Percentiles rank a stretch among this genome's conserved stretches.
phyloP scores from a whole-genome alignment of 495 filamentous ascomycete species.

The Penicillium manginii region DNA sequence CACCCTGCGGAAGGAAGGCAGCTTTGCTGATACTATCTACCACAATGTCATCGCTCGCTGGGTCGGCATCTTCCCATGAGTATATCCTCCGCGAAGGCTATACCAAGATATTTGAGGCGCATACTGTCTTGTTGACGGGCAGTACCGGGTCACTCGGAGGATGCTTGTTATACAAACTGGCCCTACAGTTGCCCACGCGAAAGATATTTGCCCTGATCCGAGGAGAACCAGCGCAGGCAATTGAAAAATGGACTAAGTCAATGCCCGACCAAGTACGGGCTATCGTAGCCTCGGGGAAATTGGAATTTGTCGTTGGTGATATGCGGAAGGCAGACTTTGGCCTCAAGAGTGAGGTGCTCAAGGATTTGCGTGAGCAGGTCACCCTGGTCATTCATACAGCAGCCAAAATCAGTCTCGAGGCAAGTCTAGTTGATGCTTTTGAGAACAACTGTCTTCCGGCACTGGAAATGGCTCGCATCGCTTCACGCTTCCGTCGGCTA shows the following conservation, averaged over 20 bases:
- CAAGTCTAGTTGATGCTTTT: constrained; percentile 35
- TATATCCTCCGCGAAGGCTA: constrained; percentile 34
- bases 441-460: constrained; percentile 43
- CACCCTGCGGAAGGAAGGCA: not conserved
- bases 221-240: constrained; percentile 27
- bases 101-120: constrained; percentile 28
- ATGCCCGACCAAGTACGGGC: constrained; percentile 39
- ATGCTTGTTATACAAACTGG: constrained; percentile 43
- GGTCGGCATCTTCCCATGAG: constrained; percentile 6
- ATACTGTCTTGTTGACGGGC: constrained; percentile 43
- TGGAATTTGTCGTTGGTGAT: constrained; percentile 40
- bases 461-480: constrained; percentile 37
- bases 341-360: constrained; percentile 22
- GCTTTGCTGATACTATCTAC: not conserved
- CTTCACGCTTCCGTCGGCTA: constrained; percentile 33
- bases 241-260: constrained; percentile 34
- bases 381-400: constrained; percentile 45
- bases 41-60: constrained; percentile 20
- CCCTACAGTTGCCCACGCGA: constrained; percentile 38
- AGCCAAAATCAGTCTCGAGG: constrained; percentile 40
- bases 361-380: constrained; percentile 30
- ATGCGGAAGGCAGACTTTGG: constrained; percentile 35
- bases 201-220: constrained; percentile 41
- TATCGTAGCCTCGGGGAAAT: constrained; percentile 31
- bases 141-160: constrained; percentile 43